phyloP scores from a whole-genome alignment of 2,329 filamentous ascomycete genomes.

The Ophiostoma piceae region DNA sequence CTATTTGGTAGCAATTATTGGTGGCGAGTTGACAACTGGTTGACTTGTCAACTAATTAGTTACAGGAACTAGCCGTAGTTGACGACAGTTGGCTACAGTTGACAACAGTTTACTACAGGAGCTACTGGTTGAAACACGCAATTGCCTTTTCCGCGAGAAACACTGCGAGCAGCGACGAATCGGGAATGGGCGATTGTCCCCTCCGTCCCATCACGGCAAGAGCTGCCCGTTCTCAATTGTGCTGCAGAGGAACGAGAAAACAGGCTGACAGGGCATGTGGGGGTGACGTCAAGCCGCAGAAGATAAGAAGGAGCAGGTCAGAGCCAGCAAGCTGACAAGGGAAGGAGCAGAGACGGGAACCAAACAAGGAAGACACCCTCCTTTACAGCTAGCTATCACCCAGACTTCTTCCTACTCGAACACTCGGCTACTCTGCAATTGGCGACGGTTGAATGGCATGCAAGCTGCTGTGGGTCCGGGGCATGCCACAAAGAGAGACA shows the following conservation, averaged over 20 bases:
- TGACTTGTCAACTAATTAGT: not conserved
- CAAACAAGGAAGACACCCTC: conserved; percentile 1
- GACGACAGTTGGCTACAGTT: not conserved
- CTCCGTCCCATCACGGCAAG: not conserved
- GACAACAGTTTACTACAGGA: not conserved
- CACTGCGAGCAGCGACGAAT: not conserved
- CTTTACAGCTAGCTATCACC: not conserved
- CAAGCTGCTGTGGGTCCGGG: conserved; percentile 1
- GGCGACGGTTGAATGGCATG: not conserved
- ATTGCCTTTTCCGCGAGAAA: not conserved
- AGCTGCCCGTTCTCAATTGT: not conserved
- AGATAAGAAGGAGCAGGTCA: not conserved
- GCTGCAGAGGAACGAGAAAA: not conserved
- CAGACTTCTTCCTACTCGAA: no score
- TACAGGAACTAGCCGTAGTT: not conserved
- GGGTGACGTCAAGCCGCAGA: conserved; percentile 14
- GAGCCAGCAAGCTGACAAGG: no score
- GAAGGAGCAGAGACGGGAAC: not conserved
- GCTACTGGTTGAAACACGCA: not conserved
- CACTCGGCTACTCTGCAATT: not conserved
- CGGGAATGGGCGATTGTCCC: not conserved
- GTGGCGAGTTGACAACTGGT: not conserved
- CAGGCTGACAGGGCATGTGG: not conserved
- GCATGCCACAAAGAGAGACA: conserved; percentile 2
- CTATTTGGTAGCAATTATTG: not conserved